Evolutionary conservation across 2,329 filamentous ascomycete species (phyloP), one percentile per base, ranked within the genome.

Genomic region (Graphilbum ipis-grandicollis): DNA sequence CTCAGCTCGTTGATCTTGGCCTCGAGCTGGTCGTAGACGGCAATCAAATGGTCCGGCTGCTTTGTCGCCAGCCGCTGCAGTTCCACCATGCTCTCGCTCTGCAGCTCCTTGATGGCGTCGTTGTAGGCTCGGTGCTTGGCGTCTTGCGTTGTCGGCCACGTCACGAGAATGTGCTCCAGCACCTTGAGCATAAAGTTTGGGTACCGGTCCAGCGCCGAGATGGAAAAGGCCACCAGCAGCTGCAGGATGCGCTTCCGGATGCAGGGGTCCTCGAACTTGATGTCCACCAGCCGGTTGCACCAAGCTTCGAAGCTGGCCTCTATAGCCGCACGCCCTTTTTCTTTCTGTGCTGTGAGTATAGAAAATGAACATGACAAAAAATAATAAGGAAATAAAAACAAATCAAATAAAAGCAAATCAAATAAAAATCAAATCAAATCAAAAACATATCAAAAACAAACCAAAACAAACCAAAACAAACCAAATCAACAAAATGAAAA

Each of bases 101-200:
- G 85, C 14, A 98, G 66, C 40, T 92, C 83, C 50, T 86, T 90
- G 26, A 94, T 80, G 1, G 86, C 78, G 44, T 96, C 90, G 13
- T 81, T 85, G 54, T 86, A 93, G 3, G 73, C 62, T 30, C 70
- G 66, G 47, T 79, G 71, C 32, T 79, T 71, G 3, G 79, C 75
- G 38, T 81, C 70, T 15, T 33, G 36, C 3, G 37, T 37, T 31
- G 82, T 72, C n/a, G 83, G 74, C 57, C 79, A 79, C 25, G 82
- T 85, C 50, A 88, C 75, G 28, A 98, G 66, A 43, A 94, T 85
- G 53, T 94, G 82, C 52, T 94, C 84, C 4, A 96, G 67, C 18
- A 93, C 82, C 51, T 81, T 85, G 17, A 94, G 66, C 56, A 93
- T 90, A 54, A 94, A 88, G 26, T 66, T 68, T 6, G 79, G 70